Base-by-base conservation (phyloP, 2,329 filamentous ascomycete species). In the Coniochaeta sp. region DNA sequence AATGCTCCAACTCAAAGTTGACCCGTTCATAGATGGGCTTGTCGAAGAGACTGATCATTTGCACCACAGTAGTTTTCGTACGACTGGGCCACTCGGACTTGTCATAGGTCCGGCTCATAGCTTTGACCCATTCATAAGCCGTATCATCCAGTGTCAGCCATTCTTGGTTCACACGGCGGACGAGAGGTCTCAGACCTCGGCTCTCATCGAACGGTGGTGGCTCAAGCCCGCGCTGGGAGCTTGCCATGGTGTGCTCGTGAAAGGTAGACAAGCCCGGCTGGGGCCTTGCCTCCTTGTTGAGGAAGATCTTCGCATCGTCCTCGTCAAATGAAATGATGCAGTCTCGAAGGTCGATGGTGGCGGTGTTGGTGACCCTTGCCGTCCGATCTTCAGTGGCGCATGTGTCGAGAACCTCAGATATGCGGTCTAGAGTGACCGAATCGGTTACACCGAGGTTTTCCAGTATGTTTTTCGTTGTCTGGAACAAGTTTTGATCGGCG, bases 181-280 rank as follows among this genome's bases (percentile, higher is more conserved):
- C 73, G 58, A 86, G 86, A 0, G 66, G 57, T 26, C 67, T 66
- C 4, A 87, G 63, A 0, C 79, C 79, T 38, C 71, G 72, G 1
- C 69, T 67, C 51, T 82, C 79, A 18, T 81, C 71, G 55, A 84
- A 82, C 0, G 63, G 58, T 0, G 74, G 68, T 3, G 69, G 71
- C n/a, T 70, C 71, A 1, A 67, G 66, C 20, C 73, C 67, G 48
- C 77, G 74, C 58, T 80, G 75, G 0, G 77, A 73, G 3, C 74
- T 74, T 0, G 77, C 70, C 56, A 83, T 84, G 1, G 81, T 77
- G 58, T 85, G 80, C 57, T 86, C 82, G 4, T 86, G 71, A 57
- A 86, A 85, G 4, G 80, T 81, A 1, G 77, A 81, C 14, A 83
- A 69, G 8, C 79, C 79, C 27, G 80, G 66, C 10, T 73, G 72